phyloP scores from a whole-genome alignment of 768 basidiomycete genomes.

The Psilocybe azurescens region DNA sequence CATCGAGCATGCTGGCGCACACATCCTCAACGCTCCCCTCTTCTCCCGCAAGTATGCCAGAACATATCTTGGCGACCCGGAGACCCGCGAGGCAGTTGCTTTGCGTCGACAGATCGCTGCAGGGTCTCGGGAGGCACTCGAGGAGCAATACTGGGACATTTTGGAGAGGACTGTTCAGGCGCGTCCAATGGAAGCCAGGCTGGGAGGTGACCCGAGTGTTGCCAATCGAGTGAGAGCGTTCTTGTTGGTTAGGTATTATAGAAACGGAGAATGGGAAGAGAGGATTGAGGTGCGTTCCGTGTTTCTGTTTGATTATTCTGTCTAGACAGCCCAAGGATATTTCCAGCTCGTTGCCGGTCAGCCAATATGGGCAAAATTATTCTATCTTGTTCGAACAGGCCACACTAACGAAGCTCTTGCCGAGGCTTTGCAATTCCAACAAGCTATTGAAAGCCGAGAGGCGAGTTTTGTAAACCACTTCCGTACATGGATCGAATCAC shows the following conservation, averaged over 20 bases:
- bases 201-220: slow-evolving; percentile 92
- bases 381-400: slow-evolving; percentile 89
- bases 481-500: slow-evolving; percentile 81
- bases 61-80: slow-evolving; percentile 71
- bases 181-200: slow-evolving; percentile 79
- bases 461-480: slow-evolving; percentile 83
- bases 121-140: slow-evolving; percentile 82
- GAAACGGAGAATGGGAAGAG: slow-evolving; percentile 85
- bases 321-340: background rate
- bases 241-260: slow-evolving; percentile 79
- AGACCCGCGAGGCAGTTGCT: slow-evolving; percentile 67
- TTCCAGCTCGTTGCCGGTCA: slow-evolving; percentile 80
- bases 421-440: slow-evolving; percentile 72
- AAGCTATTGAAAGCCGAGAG: slow-evolving; percentile 78
- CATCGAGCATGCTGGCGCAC: slow-evolving; percentile 79
- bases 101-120: slow-evolving; percentile 76
- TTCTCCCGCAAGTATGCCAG: slow-evolving; percentile 85
- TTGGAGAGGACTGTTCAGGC: slow-evolving; percentile 84
- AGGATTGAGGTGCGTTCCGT: slow-evolving; percentile 73
- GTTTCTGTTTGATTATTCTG: background rate
- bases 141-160: slow-evolving; percentile 88
- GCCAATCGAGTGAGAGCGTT: slow-evolving; percentile 92
- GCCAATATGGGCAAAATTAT: slow-evolving; percentile 94
- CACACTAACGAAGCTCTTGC: slow-evolving; percentile 81
- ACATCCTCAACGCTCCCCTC: slow-evolving; percentile 79